These are phyloP conservation scores for Stachybotrys chartarum DNA, from an alignment of 2,329 filamentous ascomycete genomes.

Conservation along the genomic window DNA sequence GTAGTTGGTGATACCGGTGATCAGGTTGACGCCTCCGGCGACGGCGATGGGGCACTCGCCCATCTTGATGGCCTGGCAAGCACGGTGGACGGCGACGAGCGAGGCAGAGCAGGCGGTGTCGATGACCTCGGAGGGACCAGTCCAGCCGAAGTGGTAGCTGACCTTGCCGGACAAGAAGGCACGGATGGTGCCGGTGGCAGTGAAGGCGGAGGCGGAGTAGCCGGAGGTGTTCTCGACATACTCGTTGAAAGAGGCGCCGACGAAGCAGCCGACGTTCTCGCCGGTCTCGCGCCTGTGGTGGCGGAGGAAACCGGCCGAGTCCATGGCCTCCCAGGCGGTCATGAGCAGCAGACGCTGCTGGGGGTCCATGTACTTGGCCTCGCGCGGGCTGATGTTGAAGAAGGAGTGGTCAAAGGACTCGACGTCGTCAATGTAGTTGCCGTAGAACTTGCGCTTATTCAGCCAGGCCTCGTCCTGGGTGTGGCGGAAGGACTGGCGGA, in stretches of 20 bases:
- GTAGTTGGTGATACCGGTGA: slow-evolving; percentile 18
- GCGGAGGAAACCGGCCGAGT: slow-evolving; percentile 18
- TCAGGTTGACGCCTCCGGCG: slow-evolving; percentile 31
- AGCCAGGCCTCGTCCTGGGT: slow-evolving; percentile 7
- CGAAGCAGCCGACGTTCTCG: neutral
- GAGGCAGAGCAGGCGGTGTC: slow-evolving; percentile 33
- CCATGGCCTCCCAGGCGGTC: slow-evolving; percentile 31
- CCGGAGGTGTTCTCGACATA: neutral
- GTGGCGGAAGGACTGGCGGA: slow-evolving; percentile 7
- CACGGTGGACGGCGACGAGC: slow-evolving; percentile 24
- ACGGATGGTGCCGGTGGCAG: slow-evolving; percentile 25
- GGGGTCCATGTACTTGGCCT: slow-evolving; percentile 30
- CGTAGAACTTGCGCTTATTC: slow-evolving; percentile 9
- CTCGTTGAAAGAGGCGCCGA: neutral
- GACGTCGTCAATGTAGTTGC: slow-evolving; percentile 11
- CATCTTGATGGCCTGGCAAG: slow-evolving; percentile 18
- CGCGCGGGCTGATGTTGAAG: slow-evolving; percentile 30
- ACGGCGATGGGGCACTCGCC: slow-evolving; percentile 25
- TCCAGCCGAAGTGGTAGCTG: slow-evolving; percentile 30
- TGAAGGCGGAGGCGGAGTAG: slow-evolving; percentile 13
- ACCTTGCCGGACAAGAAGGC: slow-evolving; percentile 25
- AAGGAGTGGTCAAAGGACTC: slow-evolving; percentile 30
- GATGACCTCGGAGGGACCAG: slow-evolving; percentile 23
- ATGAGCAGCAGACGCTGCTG: slow-evolving; percentile 30
- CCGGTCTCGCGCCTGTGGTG: neutral